A percentile compares a stretch with the other conserved stretches of the same genome.
These are phyloP conservation scores for Spiraea crenata DNA, from an alignment of 331 rosid species.

Conservation along the genomic window DNA sequence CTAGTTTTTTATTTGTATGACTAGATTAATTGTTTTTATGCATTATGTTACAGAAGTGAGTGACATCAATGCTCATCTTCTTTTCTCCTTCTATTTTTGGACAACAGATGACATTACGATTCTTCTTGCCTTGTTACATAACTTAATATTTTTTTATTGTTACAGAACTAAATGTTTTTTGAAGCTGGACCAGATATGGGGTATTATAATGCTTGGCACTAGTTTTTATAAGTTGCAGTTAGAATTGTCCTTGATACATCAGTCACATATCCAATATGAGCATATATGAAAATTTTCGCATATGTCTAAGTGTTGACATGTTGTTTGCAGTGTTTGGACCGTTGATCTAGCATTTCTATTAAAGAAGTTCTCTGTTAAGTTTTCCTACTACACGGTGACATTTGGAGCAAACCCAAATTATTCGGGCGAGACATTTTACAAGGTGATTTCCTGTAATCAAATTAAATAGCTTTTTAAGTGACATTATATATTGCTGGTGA, in stretches of 20 bases:
- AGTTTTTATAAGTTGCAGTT: background rate
- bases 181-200: constrained; percentile 2
- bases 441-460: constrained; percentile 45
- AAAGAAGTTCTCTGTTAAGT: constrained; percentile 62
- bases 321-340: constrained; percentile 88
- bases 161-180: background rate
- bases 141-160: background rate
- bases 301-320: constrained; percentile 27
- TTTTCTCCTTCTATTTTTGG: background rate
- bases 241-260: background rate
- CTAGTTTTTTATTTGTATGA: background rate
- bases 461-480: background rate
- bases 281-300: constrained; percentile 22
- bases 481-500: constrained; percentile 1
- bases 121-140: background rate
- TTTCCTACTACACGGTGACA: constrained; percentile 90
- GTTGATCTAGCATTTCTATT: constrained; percentile 89
- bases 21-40: background rate
- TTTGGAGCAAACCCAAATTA: constrained; percentile 92
- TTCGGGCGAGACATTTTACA: constrained; percentile 83
- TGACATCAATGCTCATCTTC: background rate
- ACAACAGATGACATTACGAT: background rate
- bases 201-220: constrained; percentile 5
- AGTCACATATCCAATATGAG: constrained; percentile 14
- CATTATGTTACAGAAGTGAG: background rate